Evolutionary conservation across 1,284 basidiomycete species (phyloP).

Genomic region (Rhizoctonia solani): DNA sequence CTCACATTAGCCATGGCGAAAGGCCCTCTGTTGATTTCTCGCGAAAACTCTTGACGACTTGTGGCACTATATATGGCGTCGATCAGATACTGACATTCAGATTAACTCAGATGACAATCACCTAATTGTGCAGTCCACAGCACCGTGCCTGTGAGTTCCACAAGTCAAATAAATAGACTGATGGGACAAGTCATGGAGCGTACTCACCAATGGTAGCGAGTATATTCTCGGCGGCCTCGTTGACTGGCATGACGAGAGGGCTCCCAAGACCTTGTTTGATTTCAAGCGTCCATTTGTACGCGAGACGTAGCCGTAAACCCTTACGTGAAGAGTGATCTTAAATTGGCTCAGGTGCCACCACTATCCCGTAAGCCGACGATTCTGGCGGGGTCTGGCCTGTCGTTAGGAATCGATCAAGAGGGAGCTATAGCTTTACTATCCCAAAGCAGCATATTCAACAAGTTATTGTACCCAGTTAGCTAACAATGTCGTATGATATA

Average conservation of each 20-base stretch:
- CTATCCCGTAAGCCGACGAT: slow-evolving; percentile 22
- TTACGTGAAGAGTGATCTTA: slow-evolving; percentile 33
- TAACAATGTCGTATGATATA: no score
- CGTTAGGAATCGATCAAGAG: no score
- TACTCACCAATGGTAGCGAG: slow-evolving; percentile 60
- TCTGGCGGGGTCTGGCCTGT: slow-evolving; percentile 3
- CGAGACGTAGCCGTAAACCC: slow-evolving; percentile 23
- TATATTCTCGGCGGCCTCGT: slow-evolving; percentile 57
- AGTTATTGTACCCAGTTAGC: no score
- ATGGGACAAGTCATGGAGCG: not conserved
- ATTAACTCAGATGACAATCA: slow-evolving; percentile 37
- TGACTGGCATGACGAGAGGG: slow-evolving; percentile 34
- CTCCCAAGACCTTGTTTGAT: not conserved
- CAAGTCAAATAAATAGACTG: slow-evolving; percentile 14
- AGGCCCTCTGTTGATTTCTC: slow-evolving; percentile 73
- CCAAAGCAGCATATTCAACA: no score
- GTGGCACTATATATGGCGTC: not conserved
- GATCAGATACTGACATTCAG: not conserved
- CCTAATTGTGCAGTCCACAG: slow-evolving; percentile 73
- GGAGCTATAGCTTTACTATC: no score
- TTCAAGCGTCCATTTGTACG: slow-evolving; percentile 30
- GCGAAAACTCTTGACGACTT: slow-evolving; percentile 70
- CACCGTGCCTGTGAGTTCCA: slow-evolving; percentile 55
- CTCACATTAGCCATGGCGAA: slow-evolving; percentile 68
- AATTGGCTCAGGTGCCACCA: slow-evolving; percentile 16